Percentiles rank a stretch among this genome's conserved stretches.
Conservation (phyloP, 1,284 basidiomycete species). For the Meira miltonrushii region DNA sequence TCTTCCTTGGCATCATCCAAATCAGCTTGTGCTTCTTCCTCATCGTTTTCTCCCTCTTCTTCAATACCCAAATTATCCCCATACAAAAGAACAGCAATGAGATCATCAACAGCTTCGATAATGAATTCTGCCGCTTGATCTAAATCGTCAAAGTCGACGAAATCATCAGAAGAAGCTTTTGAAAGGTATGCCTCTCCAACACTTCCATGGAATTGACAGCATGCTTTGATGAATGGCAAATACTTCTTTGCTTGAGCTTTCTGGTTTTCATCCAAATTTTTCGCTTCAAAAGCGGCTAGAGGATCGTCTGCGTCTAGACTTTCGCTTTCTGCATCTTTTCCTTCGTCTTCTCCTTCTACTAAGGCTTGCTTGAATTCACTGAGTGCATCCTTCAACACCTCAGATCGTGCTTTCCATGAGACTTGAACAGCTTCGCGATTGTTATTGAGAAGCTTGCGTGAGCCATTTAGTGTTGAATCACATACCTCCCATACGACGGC, state of each 20-base stretch:
- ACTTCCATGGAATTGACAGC: neutral
- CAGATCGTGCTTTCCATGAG: neutral
- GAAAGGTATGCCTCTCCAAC: neutral
- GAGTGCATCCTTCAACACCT: constrained; percentile 8
- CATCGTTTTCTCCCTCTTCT: neutral
- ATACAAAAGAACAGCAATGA: constrained; percentile 4
- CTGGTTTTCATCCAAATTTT: neutral
- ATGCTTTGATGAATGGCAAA: neutral
- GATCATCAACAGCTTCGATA: neutral
- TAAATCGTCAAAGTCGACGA: neutral
- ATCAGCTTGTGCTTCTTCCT: constrained; percentile 14
- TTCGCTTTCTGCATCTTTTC: neutral
- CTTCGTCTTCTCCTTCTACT: constrained; percentile 13
- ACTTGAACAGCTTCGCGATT: constrained; percentile 12
- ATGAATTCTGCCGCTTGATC: neutral
- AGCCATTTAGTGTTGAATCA: constrained; percentile 9
- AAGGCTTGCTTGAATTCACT: constrained; percentile 1
- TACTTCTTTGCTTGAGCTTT: neutral
- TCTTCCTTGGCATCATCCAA: constrained; percentile 8
- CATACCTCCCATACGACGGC: constrained; percentile 15
- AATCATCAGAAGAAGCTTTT: neutral
- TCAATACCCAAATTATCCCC: neutral
- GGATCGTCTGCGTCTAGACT: neutral
- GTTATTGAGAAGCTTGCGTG: constrained; percentile 17
- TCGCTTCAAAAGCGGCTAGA: neutral